Conservation (phyloP, 306 rosid species). For the Acacia acuminata region DNA sequence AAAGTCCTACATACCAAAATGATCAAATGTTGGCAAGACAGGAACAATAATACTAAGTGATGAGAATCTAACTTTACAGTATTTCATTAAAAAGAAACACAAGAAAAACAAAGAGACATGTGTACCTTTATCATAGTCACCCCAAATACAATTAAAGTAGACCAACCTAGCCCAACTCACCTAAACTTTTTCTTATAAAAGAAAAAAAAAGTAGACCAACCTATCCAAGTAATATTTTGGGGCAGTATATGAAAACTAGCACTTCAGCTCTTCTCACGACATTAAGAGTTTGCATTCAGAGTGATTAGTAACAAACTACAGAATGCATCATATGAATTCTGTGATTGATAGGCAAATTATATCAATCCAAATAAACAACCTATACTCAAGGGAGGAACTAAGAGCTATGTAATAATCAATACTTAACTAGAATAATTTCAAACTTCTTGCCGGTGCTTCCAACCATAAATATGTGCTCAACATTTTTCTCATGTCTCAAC, state of each 20-base stretch:
- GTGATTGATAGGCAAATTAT: neutral
- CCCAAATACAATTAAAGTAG: neutral
- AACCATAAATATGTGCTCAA: constrained; percentile 86
- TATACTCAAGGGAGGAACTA: constrained; percentile 5
- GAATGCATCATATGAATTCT: neutral
- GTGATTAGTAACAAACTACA: neutral
- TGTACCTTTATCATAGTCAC: neutral
- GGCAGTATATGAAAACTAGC: neutral
- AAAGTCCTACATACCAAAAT: constrained; percentile 63
- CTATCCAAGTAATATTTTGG: neutral
- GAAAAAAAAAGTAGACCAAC: neutral
- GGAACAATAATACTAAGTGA: neutral
- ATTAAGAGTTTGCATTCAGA: neutral
- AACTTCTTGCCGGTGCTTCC: constrained; percentile 73
- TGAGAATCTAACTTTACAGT: neutral
- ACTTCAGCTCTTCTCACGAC: neutral
- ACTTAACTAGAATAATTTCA: constrained; percentile 82
- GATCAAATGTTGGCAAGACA: constrained; percentile 37
- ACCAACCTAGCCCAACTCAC: neutral
- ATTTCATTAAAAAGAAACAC: neutral
- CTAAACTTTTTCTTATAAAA: too few species aligned
- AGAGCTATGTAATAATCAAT: constrained; percentile 31
- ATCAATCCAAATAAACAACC: constrained; percentile 2
- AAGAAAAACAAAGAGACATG: neutral
- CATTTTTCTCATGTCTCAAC: constrained; percentile 81